phyloP scores from a whole-genome alignment of 495 filamentous ascomycete genomes.

The Apodospora peruviana region DNA sequence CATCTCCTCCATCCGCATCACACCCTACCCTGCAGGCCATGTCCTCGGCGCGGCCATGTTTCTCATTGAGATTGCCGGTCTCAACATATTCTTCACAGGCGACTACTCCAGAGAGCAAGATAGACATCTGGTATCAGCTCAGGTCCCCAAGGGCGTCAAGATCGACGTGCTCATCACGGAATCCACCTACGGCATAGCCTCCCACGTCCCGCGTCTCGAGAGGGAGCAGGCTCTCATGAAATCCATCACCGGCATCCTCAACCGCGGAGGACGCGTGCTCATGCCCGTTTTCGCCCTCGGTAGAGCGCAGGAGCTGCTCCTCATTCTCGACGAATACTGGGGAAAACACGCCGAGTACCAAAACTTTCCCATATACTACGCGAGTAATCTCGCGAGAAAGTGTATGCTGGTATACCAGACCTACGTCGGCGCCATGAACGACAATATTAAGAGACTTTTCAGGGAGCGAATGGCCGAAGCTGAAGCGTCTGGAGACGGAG shows the following conservation, averaged over 20 bases:
- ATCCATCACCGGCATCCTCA: slow-evolving; percentile 80
- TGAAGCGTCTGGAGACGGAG: slow-evolving; percentile 63
- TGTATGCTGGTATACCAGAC: slow-evolving; percentile 99
- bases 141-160: slow-evolving; percentile 76
- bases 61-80: slow-evolving; percentile 87
- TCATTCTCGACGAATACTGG: slow-evolving; percentile 98
- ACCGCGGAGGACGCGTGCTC: slow-evolving; percentile 83
- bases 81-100: slow-evolving; percentile 94
- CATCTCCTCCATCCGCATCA: slow-evolving; percentile 92
- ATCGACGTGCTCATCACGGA: slow-evolving; percentile 96
- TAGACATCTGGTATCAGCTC: slow-evolving; percentile 86
- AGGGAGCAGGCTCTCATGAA: slow-evolving; percentile 93
- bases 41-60: slow-evolving; percentile 99
- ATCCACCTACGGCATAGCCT: slow-evolving; percentile 91
- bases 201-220: slow-evolving; percentile 81
- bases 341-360: slow-evolving; percentile 77
- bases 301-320: slow-evolving; percentile 83
- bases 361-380: slow-evolving; percentile 92
- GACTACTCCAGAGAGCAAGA: slow-evolving; percentile 95
- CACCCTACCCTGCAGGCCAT: slow-evolving; percentile 92
- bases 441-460: slow-evolving; percentile 92
- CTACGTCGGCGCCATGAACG: slow-evolving; percentile 96
- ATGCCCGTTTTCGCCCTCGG: slow-evolving; percentile 96
- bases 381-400: slow-evolving; percentile 84
- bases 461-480: slow-evolving; percentile 81